phyloP scores from a whole-genome alignment of 2,329 filamentous ascomycete genomes.

The Apiospora rasikravindrae region DNA sequence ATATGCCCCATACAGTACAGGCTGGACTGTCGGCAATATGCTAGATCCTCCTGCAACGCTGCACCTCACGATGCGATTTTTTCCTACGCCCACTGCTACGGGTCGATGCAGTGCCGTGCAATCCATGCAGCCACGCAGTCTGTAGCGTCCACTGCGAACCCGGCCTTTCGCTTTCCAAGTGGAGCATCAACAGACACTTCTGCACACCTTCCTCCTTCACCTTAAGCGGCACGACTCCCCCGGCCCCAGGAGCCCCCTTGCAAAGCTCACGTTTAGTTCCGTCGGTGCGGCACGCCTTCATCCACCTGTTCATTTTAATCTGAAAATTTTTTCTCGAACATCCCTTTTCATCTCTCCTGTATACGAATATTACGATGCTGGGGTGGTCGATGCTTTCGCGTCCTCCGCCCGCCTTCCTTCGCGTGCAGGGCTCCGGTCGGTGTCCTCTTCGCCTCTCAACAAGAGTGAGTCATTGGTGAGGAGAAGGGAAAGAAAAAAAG shows the following conservation, averaged over 20 bases:
- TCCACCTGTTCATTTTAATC: constrained; percentile 31
- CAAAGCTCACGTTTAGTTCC: constrained; percentile 27
- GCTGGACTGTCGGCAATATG: constrained; percentile 21
- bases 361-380: constrained; percentile 23
- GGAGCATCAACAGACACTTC: neutral
- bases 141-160: constrained; percentile 16
- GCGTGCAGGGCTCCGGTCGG: neutral
- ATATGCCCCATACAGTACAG: constrained; percentile 25
- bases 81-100: constrained; percentile 43
- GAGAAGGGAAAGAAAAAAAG: neutral
- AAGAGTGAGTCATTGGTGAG: constrained; percentile 8
- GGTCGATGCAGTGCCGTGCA: constrained; percentile 33
- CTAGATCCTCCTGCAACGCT: constrained; percentile 12
- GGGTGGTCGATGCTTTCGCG: constrained; percentile 31
- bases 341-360: constrained; percentile 23
- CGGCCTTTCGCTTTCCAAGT: neutral
- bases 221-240: constrained; percentile 15
- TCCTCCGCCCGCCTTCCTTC: constrained; percentile 24
- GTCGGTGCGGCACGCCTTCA: constrained; percentile 26
- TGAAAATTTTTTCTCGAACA: constrained; percentile 32
- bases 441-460: neutral
- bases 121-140: constrained; percentile 25
- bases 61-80: constrained; percentile 24
- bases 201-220: constrained; percentile 15
- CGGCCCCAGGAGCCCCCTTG: constrained; percentile 14